Percentiles rank a stretch among this genome's conserved stretches.
Conservation (phyloP, 2,329 filamentous ascomycete genomes). For the Colletotrichum tanaceti region DNA sequence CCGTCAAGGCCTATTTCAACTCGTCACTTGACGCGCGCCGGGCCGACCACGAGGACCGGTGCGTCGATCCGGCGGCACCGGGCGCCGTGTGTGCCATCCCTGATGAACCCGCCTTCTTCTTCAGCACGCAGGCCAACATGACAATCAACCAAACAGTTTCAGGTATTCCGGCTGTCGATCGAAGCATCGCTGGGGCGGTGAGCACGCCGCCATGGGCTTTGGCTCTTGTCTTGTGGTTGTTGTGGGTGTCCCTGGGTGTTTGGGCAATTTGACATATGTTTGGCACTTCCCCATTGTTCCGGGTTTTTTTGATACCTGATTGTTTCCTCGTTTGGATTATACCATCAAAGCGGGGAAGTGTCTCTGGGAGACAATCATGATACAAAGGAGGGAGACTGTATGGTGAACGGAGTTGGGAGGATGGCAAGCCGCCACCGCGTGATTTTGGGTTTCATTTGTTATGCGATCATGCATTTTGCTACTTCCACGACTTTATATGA, state of each 20-base stretch:
- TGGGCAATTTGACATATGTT: constrained; percentile 21
- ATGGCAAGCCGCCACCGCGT: not conserved
- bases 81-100: constrained; percentile 64
- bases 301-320: not conserved
- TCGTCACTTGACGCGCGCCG: constrained; percentile 62
- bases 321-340: not conserved
- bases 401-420: not conserved
- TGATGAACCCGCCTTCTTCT: constrained; percentile 61
- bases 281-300: not conserved
- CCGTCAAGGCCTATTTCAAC: constrained; percentile 86
- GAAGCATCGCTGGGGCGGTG: not conserved
- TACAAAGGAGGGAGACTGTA: not conserved
- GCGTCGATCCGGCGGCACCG: constrained; percentile 51
- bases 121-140: constrained; percentile 59
- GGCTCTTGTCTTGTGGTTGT: not conserved
- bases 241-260: constrained; percentile 12
- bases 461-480: not conserved
- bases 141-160: constrained; percentile 61
- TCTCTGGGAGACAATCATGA: not conserved
- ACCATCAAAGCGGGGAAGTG: not conserved
- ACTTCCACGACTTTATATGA: not conserved
- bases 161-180: not conserved
- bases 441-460: not conserved
- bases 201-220: constrained; percentile 20
- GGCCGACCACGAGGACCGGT: constrained; percentile 53